Evolutionary conservation across 805 yeast genomes (phyloP).

Genomic region (Teunomyces stri): DNA sequence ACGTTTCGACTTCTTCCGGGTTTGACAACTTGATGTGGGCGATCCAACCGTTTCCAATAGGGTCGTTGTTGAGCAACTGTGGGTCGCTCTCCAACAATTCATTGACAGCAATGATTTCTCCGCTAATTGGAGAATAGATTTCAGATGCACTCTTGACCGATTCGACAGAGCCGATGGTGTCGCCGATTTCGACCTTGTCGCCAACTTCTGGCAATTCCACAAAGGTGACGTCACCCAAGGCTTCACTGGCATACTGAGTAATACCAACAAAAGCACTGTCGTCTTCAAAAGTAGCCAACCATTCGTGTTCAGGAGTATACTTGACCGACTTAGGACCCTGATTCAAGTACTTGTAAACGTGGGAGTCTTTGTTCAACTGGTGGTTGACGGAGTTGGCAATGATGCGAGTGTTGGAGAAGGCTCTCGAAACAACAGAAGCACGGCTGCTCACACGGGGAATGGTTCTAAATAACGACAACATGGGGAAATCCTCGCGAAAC

Average conservation of each 20-base stretch:
- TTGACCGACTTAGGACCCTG: constrained; percentile 50
- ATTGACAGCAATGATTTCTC: constrained; percentile 74
- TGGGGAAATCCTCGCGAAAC: not conserved
- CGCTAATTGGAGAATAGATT: constrained; percentile 83
- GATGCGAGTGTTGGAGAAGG: constrained; percentile 12
- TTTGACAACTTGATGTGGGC: constrained; percentile 65
- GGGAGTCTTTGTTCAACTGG: constrained; percentile 37
- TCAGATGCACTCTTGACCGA: constrained; percentile 93
- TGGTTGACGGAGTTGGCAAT: constrained; percentile 27
- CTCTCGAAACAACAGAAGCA: not conserved
- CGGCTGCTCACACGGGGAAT: constrained; percentile 3
- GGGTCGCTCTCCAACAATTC: constrained; percentile 65
- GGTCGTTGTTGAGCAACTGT: constrained; percentile 77
- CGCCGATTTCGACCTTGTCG: constrained; percentile 62
- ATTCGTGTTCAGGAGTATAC: constrained; percentile 91
- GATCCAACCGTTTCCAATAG: constrained; percentile 94
- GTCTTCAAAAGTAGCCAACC: constrained; percentile 85
- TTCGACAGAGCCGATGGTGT: constrained; percentile 89
- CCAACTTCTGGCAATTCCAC: constrained; percentile 85
- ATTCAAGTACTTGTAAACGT: constrained; percentile 36
- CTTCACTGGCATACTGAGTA: constrained; percentile 92
- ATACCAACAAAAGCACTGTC: constrained; percentile 85
- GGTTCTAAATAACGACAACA: constrained; percentile 2
- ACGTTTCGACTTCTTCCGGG: constrained; percentile 30
- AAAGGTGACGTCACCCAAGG: constrained; percentile 94